Evolutionary conservation across 129 eudicot genomes (phyloP), one percentile per base, ranked within the genome.

Genomic region (Smallanthus sonchifolius): DNA sequence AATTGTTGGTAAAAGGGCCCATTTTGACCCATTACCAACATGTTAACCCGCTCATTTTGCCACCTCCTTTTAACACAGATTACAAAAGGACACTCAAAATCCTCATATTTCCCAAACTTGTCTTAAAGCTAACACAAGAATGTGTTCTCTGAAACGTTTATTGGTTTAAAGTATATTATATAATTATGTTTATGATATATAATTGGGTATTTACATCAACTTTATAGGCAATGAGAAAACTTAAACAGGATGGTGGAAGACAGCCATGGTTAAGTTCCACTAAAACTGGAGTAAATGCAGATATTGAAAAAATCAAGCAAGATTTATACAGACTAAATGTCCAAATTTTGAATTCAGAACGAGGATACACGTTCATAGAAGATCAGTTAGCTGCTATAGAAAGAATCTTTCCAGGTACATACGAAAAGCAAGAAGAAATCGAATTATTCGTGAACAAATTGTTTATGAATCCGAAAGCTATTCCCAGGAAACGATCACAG

Each of bases 271-370:
- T 55, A 54, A 37, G 35, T 70, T 20, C 63, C 16, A 70, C 19
- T 6, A 13, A 70, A 56, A 28, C 14, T 56, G 15, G 24, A 35
- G 64, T 13, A 42, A 38, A 72, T 14, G 56, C 57, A 42, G 72
- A 75, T 10, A 55, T 75, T 6, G 67, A 43, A 45, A 80, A 68
- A 51, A 19, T 74, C 30, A 43, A 68, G 76, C 60, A 60, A 61
- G 76, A 40, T 39, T 0, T 36, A 42, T 9, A 56, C 47, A 74
- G 28, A 67, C 37, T 67, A 24, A 39, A 74, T 55, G 75, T 65
- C 3, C 72, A 80, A 35, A 61, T 75, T 68, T 2, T 30, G 61
- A 40, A 67, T 28, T 24, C 69, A 49, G 68, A 68, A 61, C 66
- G 36, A 28, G 75, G 49, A 17, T 16, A 70, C 19, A 28, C 20